Conservation (phyloP, 2,329 filamentous ascomycete genomes). For the Ambrosiella xylebori region DNA sequence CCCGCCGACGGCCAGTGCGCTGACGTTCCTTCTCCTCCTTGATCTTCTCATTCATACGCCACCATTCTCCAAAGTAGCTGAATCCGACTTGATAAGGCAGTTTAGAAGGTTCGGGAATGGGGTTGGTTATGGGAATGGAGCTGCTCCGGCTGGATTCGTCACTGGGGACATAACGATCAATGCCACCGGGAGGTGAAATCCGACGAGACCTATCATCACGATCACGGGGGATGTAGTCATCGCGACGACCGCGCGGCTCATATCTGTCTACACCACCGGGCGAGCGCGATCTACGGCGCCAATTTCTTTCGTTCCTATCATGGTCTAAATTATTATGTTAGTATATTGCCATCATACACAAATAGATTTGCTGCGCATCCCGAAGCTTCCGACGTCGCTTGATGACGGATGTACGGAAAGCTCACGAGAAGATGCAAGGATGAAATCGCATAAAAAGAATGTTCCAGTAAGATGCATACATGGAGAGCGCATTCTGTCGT, state of each 20-base stretch:
- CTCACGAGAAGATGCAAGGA: neutral
- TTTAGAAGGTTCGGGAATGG: constrained; percentile 52
- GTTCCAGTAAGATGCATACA: constrained; percentile 32
- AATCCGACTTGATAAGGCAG: constrained; percentile 70
- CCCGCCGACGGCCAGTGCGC: constrained; percentile 50
- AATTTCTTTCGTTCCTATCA: constrained; percentile 32
- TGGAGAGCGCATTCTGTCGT: constrained; percentile 47
- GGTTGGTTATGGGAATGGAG: constrained; percentile 35
- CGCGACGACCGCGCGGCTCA: constrained; percentile 47
- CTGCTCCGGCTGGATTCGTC: constrained; percentile 32
- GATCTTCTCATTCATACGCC: constrained; percentile 64
- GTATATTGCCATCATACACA: neutral
- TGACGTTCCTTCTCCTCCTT: constrained; percentile 64
- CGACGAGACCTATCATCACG: constrained; percentile 39
- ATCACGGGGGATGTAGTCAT: constrained; percentile 42
- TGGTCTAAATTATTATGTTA: constrained; percentile 24
- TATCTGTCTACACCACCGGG: constrained; percentile 56
- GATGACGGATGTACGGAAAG: neutral
- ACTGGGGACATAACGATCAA: constrained; percentile 72
- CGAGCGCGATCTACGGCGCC: constrained; percentile 48
- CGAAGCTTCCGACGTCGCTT: neutral
- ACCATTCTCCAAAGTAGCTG: constrained; percentile 76
- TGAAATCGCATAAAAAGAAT: neutral
- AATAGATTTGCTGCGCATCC: too few relatives aligned
- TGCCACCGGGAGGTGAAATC: constrained; percentile 44